Evolutionary conservation across 306 rosid species (phyloP), one percentile per base, ranked within the genome.

Genomic region (Carpinus viminea): DNA sequence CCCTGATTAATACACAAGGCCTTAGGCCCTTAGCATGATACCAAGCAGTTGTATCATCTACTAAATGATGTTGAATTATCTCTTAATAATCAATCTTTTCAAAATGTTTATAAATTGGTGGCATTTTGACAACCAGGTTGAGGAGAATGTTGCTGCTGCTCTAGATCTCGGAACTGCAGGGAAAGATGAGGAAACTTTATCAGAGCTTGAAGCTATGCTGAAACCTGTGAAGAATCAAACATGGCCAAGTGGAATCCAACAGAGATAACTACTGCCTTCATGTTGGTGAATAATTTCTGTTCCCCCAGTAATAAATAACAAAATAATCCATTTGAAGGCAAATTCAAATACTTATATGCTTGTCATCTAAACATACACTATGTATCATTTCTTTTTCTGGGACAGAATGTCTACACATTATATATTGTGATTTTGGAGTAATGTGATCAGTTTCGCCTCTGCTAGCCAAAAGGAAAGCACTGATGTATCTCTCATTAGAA

Each of bases 161-260:
- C 53, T 84, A 41, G 98, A 92, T 83, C 92, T 95, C 4, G 85
- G 76, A 60, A 83, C 86, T 57, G 79, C 68, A 70, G 96, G 98
- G 72, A 90, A 81, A 31, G 97, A 95, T 76, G 79, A 89, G 79
- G 87, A 81, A 73, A 80, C 89, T 82, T 78, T 92, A 3, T 74
- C 88, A 21, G 96, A 91, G 88, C 86, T 95, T 78, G 94, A 85
- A 84, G 87, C 93, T 80, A 91, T 95, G 74, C 78, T 92, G 73
- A 82, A 85, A 81, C 94, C 93, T 17, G 93, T 90, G 16, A 92
- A 91, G 90, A 93, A 92, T 59, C 97, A 90, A 76, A 79, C 97
- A 53, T 95, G 99, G 98, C 91, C 93, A 26, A 95, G 97, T 81
- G 99, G 99, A 85, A 86, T 83, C 81, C 93, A 87, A 83, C 80